phyloP scores from a whole-genome alignment of 169 alveolate genomes.

The Plasmodium billcollinsi region DNA sequence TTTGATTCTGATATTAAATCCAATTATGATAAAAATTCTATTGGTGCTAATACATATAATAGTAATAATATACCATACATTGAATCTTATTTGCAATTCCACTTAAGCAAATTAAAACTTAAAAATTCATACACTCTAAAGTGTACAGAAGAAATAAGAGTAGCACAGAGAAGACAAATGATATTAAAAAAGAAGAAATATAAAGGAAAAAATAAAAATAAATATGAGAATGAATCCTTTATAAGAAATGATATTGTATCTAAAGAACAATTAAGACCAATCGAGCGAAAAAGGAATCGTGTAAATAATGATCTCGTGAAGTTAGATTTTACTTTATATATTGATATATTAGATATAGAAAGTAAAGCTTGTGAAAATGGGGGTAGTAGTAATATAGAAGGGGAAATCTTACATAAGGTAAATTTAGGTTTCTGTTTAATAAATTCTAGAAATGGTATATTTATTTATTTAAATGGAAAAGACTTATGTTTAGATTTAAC shows the following conservation, averaged over 20 bases:
- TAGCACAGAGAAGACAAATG: slow-evolving; percentile 25
- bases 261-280: not conserved
- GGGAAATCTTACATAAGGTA: slow-evolving; percentile 62
- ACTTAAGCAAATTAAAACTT: slow-evolving; percentile 35
- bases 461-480: slow-evolving; percentile 58
- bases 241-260: too few relatives aligned
- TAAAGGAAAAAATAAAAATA: not conserved
- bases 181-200: not conserved
- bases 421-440: slow-evolving; percentile 60
- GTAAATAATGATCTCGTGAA: not conserved
- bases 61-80: slow-evolving; percentile 59
- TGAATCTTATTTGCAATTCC: slow-evolving; percentile 71
- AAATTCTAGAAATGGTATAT: slow-evolving; percentile 38
- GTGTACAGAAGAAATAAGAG: slow-evolving; percentile 22
- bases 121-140: slow-evolving; percentile 62
- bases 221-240: not conserved
- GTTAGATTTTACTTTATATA: slow-evolving; percentile 71
- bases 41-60: not conserved
- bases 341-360: slow-evolving; percentile 61
- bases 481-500: slow-evolving; percentile 62
- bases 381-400: slow-evolving; percentile 71
- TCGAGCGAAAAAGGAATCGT: not conserved
- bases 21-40: not conserved
- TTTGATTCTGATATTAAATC: too few relatives aligned
- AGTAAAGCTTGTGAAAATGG: slow-evolving; percentile 77